Conservation (phyloP, 2,329 filamentous ascomycete genomes). For the Epichloe hybrida region DNA sequence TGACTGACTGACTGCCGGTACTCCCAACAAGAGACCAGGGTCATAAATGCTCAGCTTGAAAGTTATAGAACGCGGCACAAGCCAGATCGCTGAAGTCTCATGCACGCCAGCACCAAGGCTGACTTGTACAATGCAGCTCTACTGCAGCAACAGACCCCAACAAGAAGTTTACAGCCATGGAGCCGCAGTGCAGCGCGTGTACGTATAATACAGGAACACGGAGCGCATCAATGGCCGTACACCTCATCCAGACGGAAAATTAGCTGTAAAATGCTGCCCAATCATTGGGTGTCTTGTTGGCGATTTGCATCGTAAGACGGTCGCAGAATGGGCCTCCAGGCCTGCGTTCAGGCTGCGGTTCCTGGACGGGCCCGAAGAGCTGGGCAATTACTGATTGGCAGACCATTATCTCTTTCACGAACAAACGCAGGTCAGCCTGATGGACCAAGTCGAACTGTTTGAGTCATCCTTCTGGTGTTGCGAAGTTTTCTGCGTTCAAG, state of each 20-base stretch:
- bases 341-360: conserved; percentile 6
- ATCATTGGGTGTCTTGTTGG: conserved; percentile 3
- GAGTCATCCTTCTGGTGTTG: background rate
- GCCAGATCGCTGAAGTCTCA: no score
- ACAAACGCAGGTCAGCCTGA: background rate
- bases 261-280: conserved; percentile 4
- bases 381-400: conserved; percentile 2
- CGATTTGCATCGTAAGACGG: conserved; percentile 5
- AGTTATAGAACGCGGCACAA: no score
- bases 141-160: background rate
- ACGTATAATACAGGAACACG: background rate
- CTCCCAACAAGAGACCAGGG: no score
- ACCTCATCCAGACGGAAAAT: background rate
- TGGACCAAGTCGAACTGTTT: background rate
- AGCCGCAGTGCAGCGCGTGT: background rate
- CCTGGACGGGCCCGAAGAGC: conserved; percentile 1
- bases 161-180: background rate
- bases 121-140: background rate
- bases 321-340: conserved; percentile 3
- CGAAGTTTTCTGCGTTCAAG: background rate
- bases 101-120: background rate
- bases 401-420: background rate
- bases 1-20: no score
- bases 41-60: no score
- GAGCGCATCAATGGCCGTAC: background rate